A percentile compares a stretch with the other conserved stretches of the same genome.
These are phyloP conservation scores for Fomitopsis betulina DNA, from an alignment of 1,284 basidiomycete species.

Conservation along the genomic window DNA sequence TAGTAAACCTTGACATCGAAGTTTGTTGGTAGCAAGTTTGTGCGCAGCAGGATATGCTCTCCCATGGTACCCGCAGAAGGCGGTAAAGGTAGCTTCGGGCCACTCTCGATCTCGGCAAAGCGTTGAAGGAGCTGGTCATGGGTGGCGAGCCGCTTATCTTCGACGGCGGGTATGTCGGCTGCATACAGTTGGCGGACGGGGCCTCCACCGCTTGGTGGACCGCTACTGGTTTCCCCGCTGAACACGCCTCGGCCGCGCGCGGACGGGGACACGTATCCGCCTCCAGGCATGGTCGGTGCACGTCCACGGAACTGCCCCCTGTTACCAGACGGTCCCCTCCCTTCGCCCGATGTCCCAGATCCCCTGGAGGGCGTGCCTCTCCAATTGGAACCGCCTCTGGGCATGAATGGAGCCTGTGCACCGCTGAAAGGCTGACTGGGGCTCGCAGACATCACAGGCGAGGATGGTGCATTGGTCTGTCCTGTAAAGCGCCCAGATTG, in stretches of 20 bases:
- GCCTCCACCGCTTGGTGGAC: neutral
- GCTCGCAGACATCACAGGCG: too few relatives aligned
- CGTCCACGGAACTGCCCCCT: neutral
- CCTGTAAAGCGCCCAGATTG: too few relatives aligned
- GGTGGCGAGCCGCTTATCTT: constrained; percentile 40
- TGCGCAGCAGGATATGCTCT: constrained; percentile 44
- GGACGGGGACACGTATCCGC: neutral
- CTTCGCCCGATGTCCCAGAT: neutral
- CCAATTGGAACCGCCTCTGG: too few relatives aligned
- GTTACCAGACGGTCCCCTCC: too few relatives aligned
- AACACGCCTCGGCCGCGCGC: neutral
- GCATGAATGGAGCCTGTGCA: too few relatives aligned
- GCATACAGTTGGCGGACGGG: constrained; percentile 22
- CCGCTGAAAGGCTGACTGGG: too few relatives aligned
- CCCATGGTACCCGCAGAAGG: constrained; percentile 65
- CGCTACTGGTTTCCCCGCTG: neutral
- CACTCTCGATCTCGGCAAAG: constrained; percentile 34
- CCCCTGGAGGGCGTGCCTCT: neutral
- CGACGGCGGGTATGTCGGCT: constrained; percentile 32
- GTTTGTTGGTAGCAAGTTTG: constrained; percentile 64
- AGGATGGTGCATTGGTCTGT: too few relatives aligned
- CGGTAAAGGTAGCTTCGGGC: constrained; percentile 50
- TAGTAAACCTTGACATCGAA: constrained; percentile 45
- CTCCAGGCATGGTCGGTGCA: neutral
- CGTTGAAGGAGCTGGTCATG: constrained; percentile 38